Base-by-base conservation (phyloP, 352 stramenopile genomes). In the Phytophthora europaea region DNA sequence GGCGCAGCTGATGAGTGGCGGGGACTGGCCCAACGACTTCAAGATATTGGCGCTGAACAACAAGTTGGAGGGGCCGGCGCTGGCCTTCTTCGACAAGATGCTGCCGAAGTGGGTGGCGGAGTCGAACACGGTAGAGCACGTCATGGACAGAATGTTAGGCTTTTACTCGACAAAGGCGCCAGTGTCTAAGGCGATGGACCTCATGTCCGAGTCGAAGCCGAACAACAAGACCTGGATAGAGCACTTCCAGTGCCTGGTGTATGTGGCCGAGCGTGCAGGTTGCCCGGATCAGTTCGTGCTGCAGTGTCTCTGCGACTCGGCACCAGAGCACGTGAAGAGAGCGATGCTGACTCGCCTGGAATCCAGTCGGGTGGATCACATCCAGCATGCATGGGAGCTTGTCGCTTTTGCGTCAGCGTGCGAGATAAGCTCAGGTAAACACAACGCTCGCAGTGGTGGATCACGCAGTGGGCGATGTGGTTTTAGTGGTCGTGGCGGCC, bases 181-280 rank as follows among this genome's bases (percentile, higher is more conserved):
- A 15, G 40, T 48, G 40, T 48, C 40, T 15, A 48, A 48, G 40
- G 40, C 40, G 40, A 48, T 48, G 15, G 40, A 48, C 40, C 40
- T 48, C 40, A 48, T 48, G 40, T 48, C 40, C 13, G 40, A 48
- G 40, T 6, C 40, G 40, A 48, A 48, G 40, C 40, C 40, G 40
- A 48, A 15, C 15, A 48, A 48, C 40, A 48, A 48, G 40, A 40
- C 40, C 6, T 62, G 63, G 38, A 43, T 43, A 12, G 62, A 63
- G 26, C 53, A 64, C 23, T 70, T 47, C n/a, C 54, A 70, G 54
- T 70, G 55, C 26, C 20, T 70, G 18, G 23, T 60, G 33, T 26
- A n/a, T 10, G 20, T 64, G 8, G 43, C 64, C 1, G 22, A 56
- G 13, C 20, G n/a, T 22, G 31, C 64, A 22, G 50, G 31, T 10